These are phyloP conservation scores for Lactarius indigo DNA, from an alignment of 768 basidiomycete species.

Conservation along the genomic window DNA sequence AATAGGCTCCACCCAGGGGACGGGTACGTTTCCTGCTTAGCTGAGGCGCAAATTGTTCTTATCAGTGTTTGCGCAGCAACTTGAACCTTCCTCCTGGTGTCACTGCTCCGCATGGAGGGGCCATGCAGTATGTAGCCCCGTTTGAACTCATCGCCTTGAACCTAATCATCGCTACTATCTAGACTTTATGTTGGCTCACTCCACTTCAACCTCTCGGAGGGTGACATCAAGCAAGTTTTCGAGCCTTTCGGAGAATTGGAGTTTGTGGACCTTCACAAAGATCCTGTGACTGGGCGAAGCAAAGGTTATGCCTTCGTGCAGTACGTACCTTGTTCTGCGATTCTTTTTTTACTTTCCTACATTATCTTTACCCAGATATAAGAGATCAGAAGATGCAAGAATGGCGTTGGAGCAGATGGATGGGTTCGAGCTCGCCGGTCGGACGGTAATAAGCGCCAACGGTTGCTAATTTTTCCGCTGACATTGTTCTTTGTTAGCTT, in stretches of 20 bases:
- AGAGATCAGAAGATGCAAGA: conserved; percentile 87
- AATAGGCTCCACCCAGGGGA: conserved; percentile 87
- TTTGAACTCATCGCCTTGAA: conserved; percentile 27
- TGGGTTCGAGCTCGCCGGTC: conserved; percentile 94
- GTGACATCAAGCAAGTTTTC: conserved; percentile 98
- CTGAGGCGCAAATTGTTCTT: conserved; percentile 16
- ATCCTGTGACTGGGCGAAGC: conserved; percentile 90
- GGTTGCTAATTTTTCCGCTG: conserved; percentile 23
- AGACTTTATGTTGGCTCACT: conserved; percentile 97
- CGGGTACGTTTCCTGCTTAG: conserved; percentile 48
- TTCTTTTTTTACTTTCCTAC: neutral
- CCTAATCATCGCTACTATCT: conserved; percentile 19
- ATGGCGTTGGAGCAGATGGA: conserved; percentile 99
- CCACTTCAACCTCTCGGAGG: conserved; percentile 94
- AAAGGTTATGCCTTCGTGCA: conserved; percentile 99
- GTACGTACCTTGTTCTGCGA: conserved; percentile 42
- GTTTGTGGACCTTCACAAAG: conserved; percentile 96
- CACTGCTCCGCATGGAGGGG: conserved; percentile 60
- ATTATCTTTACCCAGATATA: conserved; percentile 53
- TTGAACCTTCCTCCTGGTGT: conserved; percentile 84
- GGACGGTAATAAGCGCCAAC: conserved; percentile 58
- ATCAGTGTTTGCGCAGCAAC: conserved; percentile 44
- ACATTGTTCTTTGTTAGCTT: conserved; percentile 44
- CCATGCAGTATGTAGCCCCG: conserved; percentile 69
- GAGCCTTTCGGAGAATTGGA: conserved; percentile 98